These are phyloP conservation scores for Saccharomycopsis fodiens DNA, from an alignment of 805 yeast species.

Conservation along the genomic window DNA sequence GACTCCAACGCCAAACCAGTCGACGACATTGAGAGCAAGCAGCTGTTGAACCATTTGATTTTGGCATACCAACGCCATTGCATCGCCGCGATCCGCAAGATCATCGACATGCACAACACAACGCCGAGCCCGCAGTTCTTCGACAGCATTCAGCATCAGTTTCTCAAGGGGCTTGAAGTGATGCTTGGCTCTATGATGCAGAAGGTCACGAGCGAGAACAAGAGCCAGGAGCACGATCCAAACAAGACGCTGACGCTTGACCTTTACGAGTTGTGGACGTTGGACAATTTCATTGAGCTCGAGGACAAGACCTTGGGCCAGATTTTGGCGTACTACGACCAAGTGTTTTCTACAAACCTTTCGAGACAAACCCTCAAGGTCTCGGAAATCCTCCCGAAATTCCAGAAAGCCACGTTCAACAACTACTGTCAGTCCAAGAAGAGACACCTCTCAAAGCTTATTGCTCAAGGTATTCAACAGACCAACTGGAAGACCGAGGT, in stretches of 20 bases:
- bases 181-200: constrained; percentile 27
- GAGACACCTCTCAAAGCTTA: constrained; percentile 31
- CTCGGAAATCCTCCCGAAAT: constrained; percentile 32
- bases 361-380: constrained; percentile 30
- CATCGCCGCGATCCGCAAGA: constrained; percentile 27
- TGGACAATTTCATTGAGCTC: constrained; percentile 28
- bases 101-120: constrained; percentile 10
- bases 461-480: constrained; percentile 33
- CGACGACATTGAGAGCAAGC: constrained; percentile 27
- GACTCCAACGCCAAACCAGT: constrained; percentile 20
- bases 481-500: constrained; percentile 36
- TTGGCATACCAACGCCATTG: constrained; percentile 32
- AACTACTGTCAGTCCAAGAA: constrained; percentile 45
- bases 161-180: constrained; percentile 29
- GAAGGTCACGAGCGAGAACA: constrained; percentile 22
- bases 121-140: constrained; percentile 29
- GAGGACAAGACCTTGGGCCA: constrained; percentile 41
- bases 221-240: constrained; percentile 9
- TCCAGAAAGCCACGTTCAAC: constrained; percentile 48
- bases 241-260: constrained; percentile 17
- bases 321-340: constrained; percentile 42
- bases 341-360: constrained; percentile 40
- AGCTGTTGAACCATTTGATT: constrained; percentile 33
- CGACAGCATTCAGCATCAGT: constrained; percentile 27
- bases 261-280: constrained; percentile 19